Evolutionary conservation across 2,329 filamentous ascomycete genomes (phyloP).

Genomic region (Cladophialophora carrionii): DNA sequence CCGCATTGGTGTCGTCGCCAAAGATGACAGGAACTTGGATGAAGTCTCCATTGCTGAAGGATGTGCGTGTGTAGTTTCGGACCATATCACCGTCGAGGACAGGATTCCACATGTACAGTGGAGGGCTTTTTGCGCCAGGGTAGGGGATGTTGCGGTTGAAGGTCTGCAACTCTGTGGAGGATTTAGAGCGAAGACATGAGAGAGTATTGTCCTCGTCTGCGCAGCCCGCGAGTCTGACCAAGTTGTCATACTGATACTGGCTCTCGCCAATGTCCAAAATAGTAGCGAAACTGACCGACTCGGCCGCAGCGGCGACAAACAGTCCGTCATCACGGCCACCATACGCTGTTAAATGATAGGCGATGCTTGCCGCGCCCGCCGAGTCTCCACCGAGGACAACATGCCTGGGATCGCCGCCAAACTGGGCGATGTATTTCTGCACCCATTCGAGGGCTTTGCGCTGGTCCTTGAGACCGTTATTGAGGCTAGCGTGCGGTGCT

Average conservation of each 20-base stretch:
- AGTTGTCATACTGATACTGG: slow-evolving; percentile 58
- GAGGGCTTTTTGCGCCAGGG: slow-evolving; percentile 49
- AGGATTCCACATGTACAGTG: slow-evolving; percentile 58
- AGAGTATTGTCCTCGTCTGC: slow-evolving; percentile 24
- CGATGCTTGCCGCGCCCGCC: slow-evolving; percentile 68
- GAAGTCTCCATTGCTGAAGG: slow-evolving; percentile 56
- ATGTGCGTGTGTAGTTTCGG: slow-evolving; percentile 53
- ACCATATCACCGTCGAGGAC: slow-evolving; percentile 58
- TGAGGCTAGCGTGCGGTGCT: slow-evolving; percentile 52
- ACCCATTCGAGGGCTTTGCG: slow-evolving; percentile 71
- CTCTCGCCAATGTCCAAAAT: slow-evolving; percentile 54
- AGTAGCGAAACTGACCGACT: slow-evolving; percentile 58
- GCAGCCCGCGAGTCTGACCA: slow-evolving; percentile 57
- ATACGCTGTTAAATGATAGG: slow-evolving; percentile 63
- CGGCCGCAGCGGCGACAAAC: slow-evolving; percentile 58
- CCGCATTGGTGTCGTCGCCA: slow-evolving; percentile 67
- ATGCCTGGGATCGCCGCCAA: slow-evolving; percentile 70
- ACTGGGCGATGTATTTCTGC: slow-evolving; percentile 65
- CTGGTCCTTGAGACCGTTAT: slow-evolving; percentile 73
- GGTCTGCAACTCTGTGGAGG: slow-evolving; percentile 50
- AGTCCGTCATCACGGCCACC: slow-evolving; percentile 53
- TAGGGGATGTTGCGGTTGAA: slow-evolving; percentile 53
- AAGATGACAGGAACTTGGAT: slow-evolving; percentile 59
- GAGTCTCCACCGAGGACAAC: slow-evolving; percentile 71
- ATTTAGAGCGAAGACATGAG: slow-evolving; percentile 54